A percentile compares a stretch with the other conserved stretches of the same genome.
Conservation (phyloP, 352 stramenopile genomes). For the Phytophthora crassamura region DNA sequence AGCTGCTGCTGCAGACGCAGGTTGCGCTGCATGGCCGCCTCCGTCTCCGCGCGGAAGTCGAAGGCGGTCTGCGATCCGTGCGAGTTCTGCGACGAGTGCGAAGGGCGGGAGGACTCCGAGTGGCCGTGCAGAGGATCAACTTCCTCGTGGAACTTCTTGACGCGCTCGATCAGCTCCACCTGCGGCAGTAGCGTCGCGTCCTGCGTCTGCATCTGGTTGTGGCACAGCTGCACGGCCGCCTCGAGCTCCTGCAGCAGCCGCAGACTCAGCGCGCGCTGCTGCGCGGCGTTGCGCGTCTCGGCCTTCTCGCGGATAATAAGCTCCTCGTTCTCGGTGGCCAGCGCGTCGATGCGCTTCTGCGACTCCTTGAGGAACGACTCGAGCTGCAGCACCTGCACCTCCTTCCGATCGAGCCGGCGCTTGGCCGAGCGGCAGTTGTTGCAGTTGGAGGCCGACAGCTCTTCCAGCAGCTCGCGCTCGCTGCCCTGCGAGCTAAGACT, state of each 20-base stretch:
- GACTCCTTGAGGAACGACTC: constrained; percentile 83
- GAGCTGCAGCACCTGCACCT: constrained; percentile 79
- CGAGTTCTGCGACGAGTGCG: constrained; percentile 12
- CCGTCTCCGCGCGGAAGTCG: constrained; percentile 63
- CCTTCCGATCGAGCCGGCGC: constrained; percentile 71
- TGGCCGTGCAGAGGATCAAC: constrained; percentile 42
- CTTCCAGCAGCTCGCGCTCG: constrained; percentile 53
- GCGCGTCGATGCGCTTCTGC: constrained; percentile 75
- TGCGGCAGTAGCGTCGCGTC: constrained; percentile 71
- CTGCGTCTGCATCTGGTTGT: constrained; percentile 54
- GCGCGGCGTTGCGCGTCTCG: constrained; percentile 64
- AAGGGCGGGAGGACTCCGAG: constrained; percentile 27
- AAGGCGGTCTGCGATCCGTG: constrained; percentile 33
- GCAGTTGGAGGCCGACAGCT: constrained; percentile 49
- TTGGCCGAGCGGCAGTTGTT: constrained; percentile 59
- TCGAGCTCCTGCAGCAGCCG: constrained; percentile 81
- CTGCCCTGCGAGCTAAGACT: constrained; percentile 70
- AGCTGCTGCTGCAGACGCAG: constrained; percentile 68
- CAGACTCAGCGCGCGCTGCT: constrained; percentile 65
- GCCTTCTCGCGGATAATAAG: constrained; percentile 61
- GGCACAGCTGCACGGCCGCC: constrained; percentile 73
- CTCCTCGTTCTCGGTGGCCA: constrained; percentile 72
- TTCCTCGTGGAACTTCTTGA: constrained; percentile 71
- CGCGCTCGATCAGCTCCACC: constrained; percentile 76
- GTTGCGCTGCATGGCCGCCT: constrained; percentile 67